Conservation (phyloP, 2,329 filamentous ascomycete genomes). For the Emmonsiellopsis sp. region DNA sequence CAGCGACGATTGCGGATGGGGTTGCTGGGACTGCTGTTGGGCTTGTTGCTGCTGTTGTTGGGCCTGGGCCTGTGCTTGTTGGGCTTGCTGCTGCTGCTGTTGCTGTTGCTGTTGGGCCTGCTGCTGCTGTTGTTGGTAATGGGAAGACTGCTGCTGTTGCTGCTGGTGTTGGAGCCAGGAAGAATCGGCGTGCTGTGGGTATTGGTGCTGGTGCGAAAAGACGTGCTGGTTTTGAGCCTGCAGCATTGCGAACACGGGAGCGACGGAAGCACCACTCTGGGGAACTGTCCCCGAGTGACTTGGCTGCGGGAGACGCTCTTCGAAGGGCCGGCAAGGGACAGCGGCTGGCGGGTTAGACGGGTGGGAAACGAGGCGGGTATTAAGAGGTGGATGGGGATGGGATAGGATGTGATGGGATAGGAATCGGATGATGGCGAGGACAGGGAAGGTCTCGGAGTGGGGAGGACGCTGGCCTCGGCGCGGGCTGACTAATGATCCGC, state of each 20-base stretch:
- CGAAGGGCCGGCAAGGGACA: too few relatives aligned
- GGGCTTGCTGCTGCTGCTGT: constrained; percentile 37
- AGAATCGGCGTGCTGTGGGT: constrained; percentile 34
- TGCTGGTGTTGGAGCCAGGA: constrained; percentile 35
- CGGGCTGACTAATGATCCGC: neutral
- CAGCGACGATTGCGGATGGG: constrained; percentile 27
- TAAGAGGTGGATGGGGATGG: neutral
- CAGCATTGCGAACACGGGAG: constrained; percentile 30
- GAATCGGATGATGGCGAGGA: too few relatives aligned
- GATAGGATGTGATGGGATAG: too few relatives aligned
- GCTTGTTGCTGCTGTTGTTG: constrained; percentile 25
- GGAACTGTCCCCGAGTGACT: neutral
- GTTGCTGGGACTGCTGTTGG: constrained; percentile 23
- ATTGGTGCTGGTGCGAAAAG: constrained; percentile 52
- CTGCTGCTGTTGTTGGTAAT: constrained; percentile 28
- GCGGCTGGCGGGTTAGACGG: neutral
- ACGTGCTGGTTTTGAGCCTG: constrained; percentile 50
- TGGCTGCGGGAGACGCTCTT: neutral
- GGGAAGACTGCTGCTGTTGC: constrained; percentile 24
- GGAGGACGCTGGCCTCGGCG: neutral
- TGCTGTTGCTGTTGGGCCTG: constrained; percentile 26
- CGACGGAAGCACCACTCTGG: neutral
- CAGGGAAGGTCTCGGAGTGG: neutral
- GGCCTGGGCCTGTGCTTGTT: constrained; percentile 34
- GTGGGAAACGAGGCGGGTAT: neutral